Percentiles rank a stretch among this genome's conserved stretches.
Conservation (phyloP, 2,329 filamentous ascomycete genomes). For the Monilinia vaccinii-corymbosi region DNA sequence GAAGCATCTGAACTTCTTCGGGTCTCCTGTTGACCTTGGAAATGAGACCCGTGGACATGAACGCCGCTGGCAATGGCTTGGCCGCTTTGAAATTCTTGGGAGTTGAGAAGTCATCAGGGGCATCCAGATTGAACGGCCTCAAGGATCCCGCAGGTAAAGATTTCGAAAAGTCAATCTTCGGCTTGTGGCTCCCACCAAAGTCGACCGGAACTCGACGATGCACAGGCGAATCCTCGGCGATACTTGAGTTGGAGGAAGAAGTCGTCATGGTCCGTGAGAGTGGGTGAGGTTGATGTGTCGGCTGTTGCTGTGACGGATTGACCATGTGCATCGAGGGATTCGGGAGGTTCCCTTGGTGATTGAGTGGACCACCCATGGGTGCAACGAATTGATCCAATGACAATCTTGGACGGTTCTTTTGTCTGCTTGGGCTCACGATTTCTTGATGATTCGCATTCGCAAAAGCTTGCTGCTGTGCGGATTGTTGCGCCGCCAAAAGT, state of each 20-base stretch:
- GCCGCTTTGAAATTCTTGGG: constrained; percentile 68
- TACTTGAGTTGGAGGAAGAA: constrained; percentile 73
- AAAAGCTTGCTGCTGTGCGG: constrained; percentile 18
- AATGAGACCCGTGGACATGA: constrained; percentile 88
- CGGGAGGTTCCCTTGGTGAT: constrained; percentile 41
- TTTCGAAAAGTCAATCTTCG: constrained; percentile 56
- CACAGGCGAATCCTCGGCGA: constrained; percentile 63
- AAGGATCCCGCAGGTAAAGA: constrained; percentile 62
- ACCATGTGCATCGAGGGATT: constrained; percentile 45
- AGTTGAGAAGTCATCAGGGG: constrained; percentile 54
- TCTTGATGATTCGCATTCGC: constrained; percentile 32
- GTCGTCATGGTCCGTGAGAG: constrained; percentile 80
- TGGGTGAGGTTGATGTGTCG: constrained; percentile 59
- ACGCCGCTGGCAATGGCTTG: constrained; percentile 71
- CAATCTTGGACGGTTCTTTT: constrained; percentile 57
- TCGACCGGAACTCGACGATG: constrained; percentile 43
- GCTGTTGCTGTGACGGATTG: constrained; percentile 27
- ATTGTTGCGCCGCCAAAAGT: constrained; percentile 26
- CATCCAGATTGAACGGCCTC: constrained; percentile 35
- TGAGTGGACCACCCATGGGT: constrained; percentile 53
- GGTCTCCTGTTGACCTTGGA: constrained; percentile 87
- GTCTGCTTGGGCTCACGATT: constrained; percentile 45
- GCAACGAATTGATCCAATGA: constrained; percentile 73
- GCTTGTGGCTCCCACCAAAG: constrained; percentile 43
- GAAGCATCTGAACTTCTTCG: constrained; percentile 50